Evolutionary conservation across 2,329 filamentous ascomycete species (phyloP).

Genomic region (Daldinia eschscholtzii): DNA sequence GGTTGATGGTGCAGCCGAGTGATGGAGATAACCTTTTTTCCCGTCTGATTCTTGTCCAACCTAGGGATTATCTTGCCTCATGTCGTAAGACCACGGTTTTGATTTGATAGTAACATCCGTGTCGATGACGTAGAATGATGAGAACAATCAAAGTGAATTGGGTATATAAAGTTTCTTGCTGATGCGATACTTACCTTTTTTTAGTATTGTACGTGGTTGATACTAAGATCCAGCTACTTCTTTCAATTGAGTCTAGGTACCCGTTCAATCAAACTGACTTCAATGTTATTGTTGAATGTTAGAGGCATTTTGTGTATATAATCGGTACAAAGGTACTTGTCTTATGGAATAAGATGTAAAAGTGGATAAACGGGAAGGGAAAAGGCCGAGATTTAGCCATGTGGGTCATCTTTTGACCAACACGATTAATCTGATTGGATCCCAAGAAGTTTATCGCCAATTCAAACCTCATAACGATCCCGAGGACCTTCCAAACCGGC

Average conservation of each 20-base stretch:
- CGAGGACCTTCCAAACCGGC: constrained; percentile 28
- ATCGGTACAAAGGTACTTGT: constrained; percentile 4
- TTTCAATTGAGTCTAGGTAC: not conserved
- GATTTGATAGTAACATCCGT: constrained; percentile 32
- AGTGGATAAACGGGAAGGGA: not conserved
- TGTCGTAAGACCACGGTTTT: constrained; percentile 27
- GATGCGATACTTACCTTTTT: constrained; percentile 17
- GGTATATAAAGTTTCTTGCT: constrained; percentile 12
- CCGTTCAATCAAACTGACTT: not conserved
- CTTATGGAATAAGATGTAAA: constrained; percentile 1
- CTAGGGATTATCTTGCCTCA: constrained; percentile 21
- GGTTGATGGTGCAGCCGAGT: constrained; percentile 59
- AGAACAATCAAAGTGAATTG: constrained; percentile 23
- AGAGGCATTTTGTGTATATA: constrained; percentile 1
- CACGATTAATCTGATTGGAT: constrained; percentile 41
- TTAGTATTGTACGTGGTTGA: not conserved
- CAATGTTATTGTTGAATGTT: not conserved
- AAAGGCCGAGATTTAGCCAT: constrained; percentile 34
- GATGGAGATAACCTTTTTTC: constrained; percentile 15
- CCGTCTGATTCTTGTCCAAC: constrained; percentile 13
- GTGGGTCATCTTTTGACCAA: constrained; percentile 36
- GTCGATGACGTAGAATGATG: constrained; percentile 31
- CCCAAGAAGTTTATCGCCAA: constrained; percentile 41
- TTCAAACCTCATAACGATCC: constrained; percentile 43
- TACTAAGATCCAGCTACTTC: not conserved